Evolutionary conservation across 805 yeast genomes (phyloP).

Genomic region (Clavispora santaluciae): DNA sequence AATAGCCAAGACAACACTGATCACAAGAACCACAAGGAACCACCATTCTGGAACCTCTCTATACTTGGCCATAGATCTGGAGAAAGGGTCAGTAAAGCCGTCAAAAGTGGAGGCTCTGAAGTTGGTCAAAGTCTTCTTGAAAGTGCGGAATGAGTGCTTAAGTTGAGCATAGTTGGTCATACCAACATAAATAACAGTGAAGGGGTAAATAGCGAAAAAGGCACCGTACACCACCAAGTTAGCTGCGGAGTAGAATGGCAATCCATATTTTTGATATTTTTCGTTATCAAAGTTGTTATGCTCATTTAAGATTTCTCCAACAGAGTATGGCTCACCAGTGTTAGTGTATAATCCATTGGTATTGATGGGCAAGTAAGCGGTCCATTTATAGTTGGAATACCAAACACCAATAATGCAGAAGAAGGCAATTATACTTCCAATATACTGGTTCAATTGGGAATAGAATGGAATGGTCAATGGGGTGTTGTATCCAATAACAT

Average conservation of each 20-base stretch:
- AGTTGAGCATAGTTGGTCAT: conserved; percentile 12
- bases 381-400: conserved; percentile 25
- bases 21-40: conserved; percentile 20
- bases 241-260: conserved; percentile 21
- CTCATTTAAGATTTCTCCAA: conserved; percentile 11
- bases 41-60: conserved; percentile 34
- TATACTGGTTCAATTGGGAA: conserved; percentile 18
- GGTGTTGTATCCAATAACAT: conserved; percentile 24
- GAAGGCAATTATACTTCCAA: conserved; percentile 22
- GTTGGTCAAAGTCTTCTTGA: conserved; percentile 12
- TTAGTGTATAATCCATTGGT: conserved; percentile 21
- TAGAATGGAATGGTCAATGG: conserved; percentile 33
- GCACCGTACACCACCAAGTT: conserved; percentile 20
- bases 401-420: conserved; percentile 24
- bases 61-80: conserved; percentile 29
- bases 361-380: conserved; percentile 25
- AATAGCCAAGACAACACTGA: conserved; percentile 30
- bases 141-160: conserved; percentile 11
- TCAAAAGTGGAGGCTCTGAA: conserved; percentile 23
- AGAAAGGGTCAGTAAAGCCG: conserved; percentile 30
- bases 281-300: conserved; percentile 13
- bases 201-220: conserved; percentile 22
- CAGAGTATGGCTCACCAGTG: conserved; percentile 20
- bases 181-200: conserved; percentile 19
- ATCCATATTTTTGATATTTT: conserved; percentile 17